Evolutionary conservation across 768 basidiomycete genomes (phyloP).

Genomic region (Serendipita sp.): DNA sequence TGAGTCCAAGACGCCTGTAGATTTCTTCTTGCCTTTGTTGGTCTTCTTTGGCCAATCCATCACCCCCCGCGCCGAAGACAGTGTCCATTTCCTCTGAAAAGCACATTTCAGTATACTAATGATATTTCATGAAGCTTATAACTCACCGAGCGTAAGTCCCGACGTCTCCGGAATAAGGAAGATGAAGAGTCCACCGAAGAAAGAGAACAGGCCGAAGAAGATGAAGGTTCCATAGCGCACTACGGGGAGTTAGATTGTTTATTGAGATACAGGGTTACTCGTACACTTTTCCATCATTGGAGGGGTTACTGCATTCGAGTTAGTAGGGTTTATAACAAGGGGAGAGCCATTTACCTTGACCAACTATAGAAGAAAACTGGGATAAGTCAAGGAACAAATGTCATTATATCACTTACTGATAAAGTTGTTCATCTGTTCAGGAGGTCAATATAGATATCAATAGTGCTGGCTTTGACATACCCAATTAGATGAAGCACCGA

Average conservation of each 20-base stretch:
- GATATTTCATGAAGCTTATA: background rate
- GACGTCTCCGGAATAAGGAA: slow-evolving; percentile 61
- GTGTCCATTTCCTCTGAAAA: slow-evolving; percentile 62
- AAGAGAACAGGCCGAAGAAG: slow-evolving; percentile 58
- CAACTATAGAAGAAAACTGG: background rate
- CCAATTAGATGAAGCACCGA: slow-evolving; percentile 64
- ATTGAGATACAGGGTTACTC: background rate
- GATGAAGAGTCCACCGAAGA: slow-evolving; percentile 51
- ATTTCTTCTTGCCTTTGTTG: slow-evolving; percentile 32
- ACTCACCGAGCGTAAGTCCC: slow-evolving; percentile 39
- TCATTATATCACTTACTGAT: slow-evolving; percentile 28
- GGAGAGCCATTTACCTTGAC: slow-evolving; percentile 6
- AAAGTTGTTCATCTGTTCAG: slow-evolving; percentile 53
- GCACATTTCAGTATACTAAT: background rate
- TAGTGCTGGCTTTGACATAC: slow-evolving; percentile 18
- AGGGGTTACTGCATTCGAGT: slow-evolving; percentile 35
- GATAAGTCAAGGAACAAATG: background rate
- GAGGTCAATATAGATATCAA: background rate
- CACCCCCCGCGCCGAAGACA: slow-evolving; percentile 50
- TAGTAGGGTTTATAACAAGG: slow-evolving; percentile 13
- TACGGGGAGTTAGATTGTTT: background rate
- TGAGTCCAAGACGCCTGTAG: slow-evolving; percentile 46
- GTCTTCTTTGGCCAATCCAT: slow-evolving; percentile 40
- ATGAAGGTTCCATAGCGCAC: slow-evolving; percentile 56
- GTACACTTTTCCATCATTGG: slow-evolving; percentile 40